These are phyloP conservation scores for Tetrapyrgos nigripes DNA, from an alignment of 1,284 basidiomycete genomes.

Conservation along the genomic window DNA sequence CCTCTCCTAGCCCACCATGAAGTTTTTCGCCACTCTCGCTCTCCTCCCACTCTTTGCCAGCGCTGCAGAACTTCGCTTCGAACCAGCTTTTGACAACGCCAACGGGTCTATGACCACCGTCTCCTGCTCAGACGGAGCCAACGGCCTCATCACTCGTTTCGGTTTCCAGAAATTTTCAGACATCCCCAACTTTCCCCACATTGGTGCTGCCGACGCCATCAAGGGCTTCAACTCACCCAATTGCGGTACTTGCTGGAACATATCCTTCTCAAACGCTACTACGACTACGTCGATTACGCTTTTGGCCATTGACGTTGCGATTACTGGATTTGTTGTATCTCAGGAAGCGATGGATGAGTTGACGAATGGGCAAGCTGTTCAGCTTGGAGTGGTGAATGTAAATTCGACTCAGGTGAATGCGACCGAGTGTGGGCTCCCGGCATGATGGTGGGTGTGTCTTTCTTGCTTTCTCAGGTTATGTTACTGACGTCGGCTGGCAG, in stretches of 20 bases:
- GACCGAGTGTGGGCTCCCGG: slow-evolving; percentile 47
- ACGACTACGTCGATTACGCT: slow-evolving; percentile 38
- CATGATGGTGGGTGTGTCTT: too few relatives aligned
- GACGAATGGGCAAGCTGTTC: slow-evolving; percentile 43
- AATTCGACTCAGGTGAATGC: slow-evolving; percentile 38
- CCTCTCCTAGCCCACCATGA: slow-evolving; percentile 38
- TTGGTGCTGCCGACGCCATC: slow-evolving; percentile 46
- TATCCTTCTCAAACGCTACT: slow-evolving; percentile 43
- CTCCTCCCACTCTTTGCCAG: slow-evolving; percentile 2
- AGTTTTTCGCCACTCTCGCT: slow-evolving; percentile 7
- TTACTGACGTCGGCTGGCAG: too few relatives aligned
- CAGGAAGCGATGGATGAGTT: slow-evolving; percentile 48
- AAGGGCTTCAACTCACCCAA: slow-evolving; percentile 44
- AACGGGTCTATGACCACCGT: slow-evolving; percentile 43
- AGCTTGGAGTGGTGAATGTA: slow-evolving; percentile 45
- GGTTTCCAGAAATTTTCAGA: slow-evolving; percentile 47
- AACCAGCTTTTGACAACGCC: slow-evolving; percentile 47
- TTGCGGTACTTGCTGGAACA: slow-evolving; percentile 56
- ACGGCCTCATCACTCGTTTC: slow-evolving; percentile 48
- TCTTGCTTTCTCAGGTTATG: too few relatives aligned
- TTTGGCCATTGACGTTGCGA: slow-evolving; percentile 47
- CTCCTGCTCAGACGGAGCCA: slow-evolving; percentile 56
- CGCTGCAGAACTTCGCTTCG: slow-evolving; percentile 47
- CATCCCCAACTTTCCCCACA: slow-evolving; percentile 49
- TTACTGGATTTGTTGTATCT: slow-evolving; percentile 47